phyloP scores from a whole-genome alignment of 2,329 filamentous ascomycete genomes.

The Aureobasidium melanogenum region DNA sequence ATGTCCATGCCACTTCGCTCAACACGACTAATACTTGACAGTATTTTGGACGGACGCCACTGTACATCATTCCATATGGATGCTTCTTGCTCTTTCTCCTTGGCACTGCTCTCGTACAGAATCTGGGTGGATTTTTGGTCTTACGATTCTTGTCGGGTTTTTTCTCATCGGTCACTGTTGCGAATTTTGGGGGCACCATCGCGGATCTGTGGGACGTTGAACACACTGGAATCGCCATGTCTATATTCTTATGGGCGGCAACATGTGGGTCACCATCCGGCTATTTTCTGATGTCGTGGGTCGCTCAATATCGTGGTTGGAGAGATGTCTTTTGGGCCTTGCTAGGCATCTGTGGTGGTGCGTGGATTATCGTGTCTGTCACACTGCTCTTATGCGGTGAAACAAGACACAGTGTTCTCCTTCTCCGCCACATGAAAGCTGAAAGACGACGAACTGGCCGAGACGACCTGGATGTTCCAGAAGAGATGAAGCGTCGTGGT shows the following conservation, averaged over 20 bases:
- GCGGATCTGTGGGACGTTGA: constrained; percentile 15
- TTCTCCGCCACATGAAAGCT: constrained; percentile 16
- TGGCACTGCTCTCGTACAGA: constrained; percentile 35
- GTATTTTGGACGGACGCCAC: constrained; percentile 26
- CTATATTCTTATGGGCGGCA: constrained; percentile 38
- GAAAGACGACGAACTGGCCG: constrained; percentile 22
- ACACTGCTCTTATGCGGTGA: constrained; percentile 27
- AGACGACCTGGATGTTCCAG: constrained; percentile 26
- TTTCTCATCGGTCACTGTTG: constrained; percentile 36
- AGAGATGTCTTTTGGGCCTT: constrained; percentile 38
- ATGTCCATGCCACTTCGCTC: background rate
- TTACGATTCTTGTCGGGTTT: constrained; percentile 38
- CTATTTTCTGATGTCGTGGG: constrained; percentile 38
- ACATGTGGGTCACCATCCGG: constrained; percentile 38
- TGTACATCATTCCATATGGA: constrained; percentile 40
- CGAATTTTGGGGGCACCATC: constrained; percentile 35
- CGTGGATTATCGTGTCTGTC: constrained; percentile 35
- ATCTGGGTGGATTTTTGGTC: constrained; percentile 33
- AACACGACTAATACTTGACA: background rate
- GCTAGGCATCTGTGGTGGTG: constrained; percentile 35
- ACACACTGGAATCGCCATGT: constrained; percentile 4
- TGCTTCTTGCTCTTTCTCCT: constrained; percentile 36
- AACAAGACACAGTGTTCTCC: constrained; percentile 37
- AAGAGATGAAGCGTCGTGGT: constrained; percentile 31
- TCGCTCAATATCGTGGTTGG: constrained; percentile 37